A percentile compares a stretch with the other conserved stretches of the same genome.
phyloP scores from a whole-genome alignment of 257 asterid genomes.

The Fraxinus americana region DNA sequence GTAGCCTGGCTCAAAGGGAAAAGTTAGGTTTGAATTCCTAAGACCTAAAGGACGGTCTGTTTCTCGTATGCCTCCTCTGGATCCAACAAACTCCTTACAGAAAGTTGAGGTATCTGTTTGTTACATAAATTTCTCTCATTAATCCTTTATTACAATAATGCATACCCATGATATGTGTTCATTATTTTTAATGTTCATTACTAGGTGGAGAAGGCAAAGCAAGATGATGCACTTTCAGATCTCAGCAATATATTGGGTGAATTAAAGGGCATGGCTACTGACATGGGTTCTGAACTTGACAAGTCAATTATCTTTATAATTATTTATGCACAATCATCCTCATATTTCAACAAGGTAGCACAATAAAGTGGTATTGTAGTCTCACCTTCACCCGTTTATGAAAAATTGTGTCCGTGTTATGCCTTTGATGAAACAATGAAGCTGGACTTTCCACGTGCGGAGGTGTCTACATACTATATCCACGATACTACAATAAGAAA shows the following conservation, averaged over 20 bases:
- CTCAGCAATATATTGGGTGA: conserved; percentile 48
- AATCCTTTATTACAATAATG: neutral
- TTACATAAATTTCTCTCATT: too few species aligned
- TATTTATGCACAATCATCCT: too few species aligned
- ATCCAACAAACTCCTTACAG: conserved; percentile 28
- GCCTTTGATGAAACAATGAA: neutral
- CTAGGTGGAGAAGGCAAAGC: conserved; percentile 46
- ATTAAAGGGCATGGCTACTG: conserved; percentile 51
- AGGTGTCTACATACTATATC: neutral
- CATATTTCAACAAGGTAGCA: too few species aligned
- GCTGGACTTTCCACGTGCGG: too few species aligned
- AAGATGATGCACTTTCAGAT: conserved; percentile 51
- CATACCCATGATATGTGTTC: neutral
- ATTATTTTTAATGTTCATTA: neutral
- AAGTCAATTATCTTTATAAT: conserved; percentile 24
- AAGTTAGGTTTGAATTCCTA: conserved; percentile 42
- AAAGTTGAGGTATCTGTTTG: conserved; percentile 28
- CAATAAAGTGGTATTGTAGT: too few species aligned
- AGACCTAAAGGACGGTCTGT: conserved; percentile 31
- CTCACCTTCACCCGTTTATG: too few species aligned
- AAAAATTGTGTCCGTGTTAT: too few species aligned
- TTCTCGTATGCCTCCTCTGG: conserved; percentile 21
- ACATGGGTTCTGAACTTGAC: conserved; percentile 54
- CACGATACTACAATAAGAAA: too few species aligned
- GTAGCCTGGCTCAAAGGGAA: conserved; percentile 39